Evolutionary conservation across 306 rosid species (phyloP).

Genomic region (Chamaecrista fasciculata): DNA sequence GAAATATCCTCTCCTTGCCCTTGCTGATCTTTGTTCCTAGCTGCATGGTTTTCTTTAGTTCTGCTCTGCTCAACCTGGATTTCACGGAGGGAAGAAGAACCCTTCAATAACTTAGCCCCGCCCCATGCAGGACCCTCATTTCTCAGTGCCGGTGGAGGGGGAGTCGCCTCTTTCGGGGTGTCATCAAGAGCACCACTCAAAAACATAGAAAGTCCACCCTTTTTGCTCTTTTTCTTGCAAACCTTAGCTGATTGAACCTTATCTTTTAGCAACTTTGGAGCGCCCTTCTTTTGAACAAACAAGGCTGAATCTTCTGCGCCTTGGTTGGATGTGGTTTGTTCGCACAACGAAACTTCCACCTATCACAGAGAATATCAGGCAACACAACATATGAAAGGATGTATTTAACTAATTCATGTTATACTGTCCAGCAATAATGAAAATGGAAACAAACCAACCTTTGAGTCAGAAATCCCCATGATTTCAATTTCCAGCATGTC

Average conservation of each 20-base stretch:
- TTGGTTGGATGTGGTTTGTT: neutral
- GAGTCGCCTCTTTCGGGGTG: conserved; percentile 43
- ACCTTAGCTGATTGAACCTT: conserved; percentile 36
- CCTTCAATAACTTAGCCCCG: conserved; percentile 64
- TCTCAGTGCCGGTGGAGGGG: conserved; percentile 57
- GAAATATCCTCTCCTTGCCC: conserved; percentile 47
- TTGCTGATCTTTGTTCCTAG: conserved; percentile 35
- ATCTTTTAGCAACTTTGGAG: conserved; percentile 35
- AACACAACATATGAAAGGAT: conserved; percentile 24
- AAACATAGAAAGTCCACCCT: conserved; percentile 95
- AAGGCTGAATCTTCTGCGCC: conserved; percentile 25
- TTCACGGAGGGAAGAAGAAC: conserved; percentile 74
- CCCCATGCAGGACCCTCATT: conserved; percentile 95
- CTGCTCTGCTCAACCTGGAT: conserved; percentile 82
- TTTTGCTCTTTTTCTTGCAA: conserved; percentile 80
- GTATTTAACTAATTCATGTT: conserved; percentile 5
- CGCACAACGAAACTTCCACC: neutral
- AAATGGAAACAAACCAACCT: conserved; percentile 49
- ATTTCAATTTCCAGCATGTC: conserved; percentile 46
- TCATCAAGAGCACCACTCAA: conserved; percentile 93
- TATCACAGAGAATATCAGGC: conserved; percentile 12
- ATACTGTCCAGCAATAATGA: neutral
- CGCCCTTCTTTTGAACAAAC: conserved; percentile 41
- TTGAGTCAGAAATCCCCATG: conserved; percentile 35
- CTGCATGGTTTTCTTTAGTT: conserved; percentile 32